These are phyloP conservation scores for Entomortierella chlamydospora DNA, from an alignment of 192 early-diverging fungal species.

Conservation along the genomic window DNA sequence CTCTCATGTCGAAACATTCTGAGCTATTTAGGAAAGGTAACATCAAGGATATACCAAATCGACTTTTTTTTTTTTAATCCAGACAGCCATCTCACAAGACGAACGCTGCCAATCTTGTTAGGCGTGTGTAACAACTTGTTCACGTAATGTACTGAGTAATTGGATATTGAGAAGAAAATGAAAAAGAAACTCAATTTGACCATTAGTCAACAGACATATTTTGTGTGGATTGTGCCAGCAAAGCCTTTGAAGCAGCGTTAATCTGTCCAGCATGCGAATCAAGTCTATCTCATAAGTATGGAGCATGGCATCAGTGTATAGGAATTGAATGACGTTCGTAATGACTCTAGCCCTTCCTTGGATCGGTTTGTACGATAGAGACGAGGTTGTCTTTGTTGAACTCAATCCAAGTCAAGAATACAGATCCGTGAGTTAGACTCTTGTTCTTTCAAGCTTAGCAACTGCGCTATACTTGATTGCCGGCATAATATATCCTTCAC, in stretches of 20 bases:
- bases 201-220: conserved; percentile 65
- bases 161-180: not conserved
- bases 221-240: conserved; percentile 70
- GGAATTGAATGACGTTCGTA: not conserved
- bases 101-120: too few species aligned
- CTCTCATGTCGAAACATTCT: conserved; percentile 19
- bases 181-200: not conserved
- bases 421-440: conserved; percentile 61
- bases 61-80: too few species aligned
- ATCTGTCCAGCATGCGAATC: conserved; percentile 75
- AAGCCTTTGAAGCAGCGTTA: conserved; percentile 58
- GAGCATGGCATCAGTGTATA: not conserved
- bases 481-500: not conserved
- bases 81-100: too few species aligned
- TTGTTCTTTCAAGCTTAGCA: too few species aligned
- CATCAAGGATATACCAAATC: not conserved
- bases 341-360: not conserved
- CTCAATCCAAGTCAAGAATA: conserved; percentile 73
- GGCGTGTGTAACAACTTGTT: conserved; percentile 75
- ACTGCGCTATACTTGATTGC: too few species aligned
- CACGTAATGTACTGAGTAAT: conserved; percentile 59
- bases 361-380: conserved; percentile 32
- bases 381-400: conserved; percentile 68
- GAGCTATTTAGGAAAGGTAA: conserved; percentile 27
- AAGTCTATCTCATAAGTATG: conserved; percentile 62